These are phyloP conservation scores for Emergomyces pasteurianus DNA, from an alignment of 2,329 filamentous ascomycete species.

Conservation along the genomic window DNA sequence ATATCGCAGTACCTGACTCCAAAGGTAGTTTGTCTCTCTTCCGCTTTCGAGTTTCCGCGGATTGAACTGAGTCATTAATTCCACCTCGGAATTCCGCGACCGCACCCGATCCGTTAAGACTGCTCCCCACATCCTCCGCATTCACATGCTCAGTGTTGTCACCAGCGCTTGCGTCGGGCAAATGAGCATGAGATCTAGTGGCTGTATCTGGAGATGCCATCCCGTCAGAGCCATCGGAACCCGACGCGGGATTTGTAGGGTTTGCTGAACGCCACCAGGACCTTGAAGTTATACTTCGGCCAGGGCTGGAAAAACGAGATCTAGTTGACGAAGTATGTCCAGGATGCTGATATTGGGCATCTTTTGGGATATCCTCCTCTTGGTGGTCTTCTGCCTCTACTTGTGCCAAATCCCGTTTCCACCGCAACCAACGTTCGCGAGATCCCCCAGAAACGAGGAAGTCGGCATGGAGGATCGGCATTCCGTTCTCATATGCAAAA, in stretches of 20 bases:
- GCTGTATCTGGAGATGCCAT: neutral
- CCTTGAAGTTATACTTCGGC: neutral
- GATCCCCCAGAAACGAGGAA: slow-evolving; percentile 69
- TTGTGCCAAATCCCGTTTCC: slow-evolving; percentile 56
- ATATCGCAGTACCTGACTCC: neutral
- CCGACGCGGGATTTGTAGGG: neutral
- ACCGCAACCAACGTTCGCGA: slow-evolving; percentile 64
- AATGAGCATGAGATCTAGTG: neutral
- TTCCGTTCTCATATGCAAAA: slow-evolving; percentile 72
- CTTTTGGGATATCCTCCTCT: slow-evolving; percentile 14
- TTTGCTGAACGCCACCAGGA: neutral
- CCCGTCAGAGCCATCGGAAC: neutral
- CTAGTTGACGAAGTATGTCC: neutral
- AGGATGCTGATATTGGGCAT: slow-evolving; percentile 2
- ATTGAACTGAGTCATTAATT: neutral
- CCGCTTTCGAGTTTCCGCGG: neutral
- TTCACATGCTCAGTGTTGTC: neutral
- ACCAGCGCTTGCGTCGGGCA: neutral
- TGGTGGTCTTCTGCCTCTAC: slow-evolving; percentile 18
- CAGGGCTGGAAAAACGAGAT: neutral
- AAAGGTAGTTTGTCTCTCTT: neutral
- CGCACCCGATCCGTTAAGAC: too few relatives aligned
- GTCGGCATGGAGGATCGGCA: slow-evolving; percentile 62
- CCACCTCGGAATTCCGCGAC: neutral
- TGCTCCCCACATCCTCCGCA: neutral